Evolutionary conservation across 768 basidiomycete genomes (phyloP), one percentile per base, ranked within the genome.

Genomic region (Mrakia frigida): DNA sequence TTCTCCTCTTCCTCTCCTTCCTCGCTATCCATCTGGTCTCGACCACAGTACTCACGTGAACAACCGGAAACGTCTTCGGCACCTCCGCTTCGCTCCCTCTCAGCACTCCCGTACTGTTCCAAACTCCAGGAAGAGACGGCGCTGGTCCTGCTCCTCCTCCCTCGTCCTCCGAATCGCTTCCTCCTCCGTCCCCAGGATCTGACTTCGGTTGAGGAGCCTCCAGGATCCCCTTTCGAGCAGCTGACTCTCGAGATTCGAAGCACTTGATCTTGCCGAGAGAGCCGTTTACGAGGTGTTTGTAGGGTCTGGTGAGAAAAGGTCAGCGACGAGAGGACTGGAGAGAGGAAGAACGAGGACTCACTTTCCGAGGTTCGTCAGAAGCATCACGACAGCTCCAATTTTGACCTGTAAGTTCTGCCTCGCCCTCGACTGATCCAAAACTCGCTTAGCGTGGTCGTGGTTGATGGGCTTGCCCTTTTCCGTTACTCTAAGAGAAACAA

Each of bases 381-480:
- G 70, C 70, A 71, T 71, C 41, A 71, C 70, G 13, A 71, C 70
- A 10, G 70, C 70, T 16, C 70, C 70, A 2, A 28, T 35, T 16
- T 71, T 71, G 6, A 71, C 5, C 21, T 33, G n/a, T 11, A 71
- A 50, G 33, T 52, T 53, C 53, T 50, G 16, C 6, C 23, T 28
- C 23, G 70, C 70, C 53, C 70, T 50, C 16, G 46, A 71, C 31
- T 71, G 31, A 11, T 71, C 46, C 21, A 50, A 35, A n/a, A 71
- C 37, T 25, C 43, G 43, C n/a, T 28, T 18, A 7, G 33, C 33
- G 21, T 46, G 41, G 23, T 53, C 50, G 23, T 50, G 41, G 23
- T 37, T 50, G 70, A 71, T 56, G 10, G 46, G 1, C 21, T 52
- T 25, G 18, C 33, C 25, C 11, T 71, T 50, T 28, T 71, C 70